Evolutionary conservation across 2,329 filamentous ascomycete species (phyloP).

Genomic region (Myriangium duriaei): DNA sequence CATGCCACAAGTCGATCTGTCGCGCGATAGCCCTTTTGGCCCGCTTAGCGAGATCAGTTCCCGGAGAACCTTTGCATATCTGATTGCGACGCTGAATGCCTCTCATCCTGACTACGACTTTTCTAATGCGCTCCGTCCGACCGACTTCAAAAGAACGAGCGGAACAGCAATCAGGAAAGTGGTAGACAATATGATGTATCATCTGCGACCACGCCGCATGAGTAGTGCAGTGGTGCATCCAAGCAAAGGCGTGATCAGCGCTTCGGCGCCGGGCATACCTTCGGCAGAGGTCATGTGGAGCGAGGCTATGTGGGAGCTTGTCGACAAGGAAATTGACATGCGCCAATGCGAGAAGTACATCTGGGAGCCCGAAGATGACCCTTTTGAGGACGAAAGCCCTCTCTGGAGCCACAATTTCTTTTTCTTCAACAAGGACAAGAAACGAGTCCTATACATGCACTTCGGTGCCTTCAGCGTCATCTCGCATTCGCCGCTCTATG

Average conservation of each 20-base stretch:
- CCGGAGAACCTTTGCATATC: slow-evolving; percentile 83
- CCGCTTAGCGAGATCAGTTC: slow-evolving; percentile 78
- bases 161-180: slow-evolving; percentile 72
- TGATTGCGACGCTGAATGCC: slow-evolving; percentile 93
- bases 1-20: slow-evolving; percentile 46
- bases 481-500: slow-evolving; percentile 45
- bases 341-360: slow-evolving; percentile 81
- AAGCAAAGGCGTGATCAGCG: slow-evolving; percentile 12
- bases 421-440: slow-evolving; percentile 87
- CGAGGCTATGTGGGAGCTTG: slow-evolving; percentile 78
- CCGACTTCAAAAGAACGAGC: slow-evolving; percentile 81
- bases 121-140: slow-evolving; percentile 75
- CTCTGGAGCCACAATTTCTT: slow-evolving; percentile 97
- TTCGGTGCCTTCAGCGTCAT: slow-evolving; percentile 76
- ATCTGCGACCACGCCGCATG: slow-evolving; percentile 55
- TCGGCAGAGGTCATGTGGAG: slow-evolving; percentile 49
- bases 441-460: slow-evolving; percentile 89
- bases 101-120: slow-evolving; percentile 97
- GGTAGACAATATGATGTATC: slow-evolving; percentile 77
- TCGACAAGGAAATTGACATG: slow-evolving; percentile 90
- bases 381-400: slow-evolving; percentile 81
- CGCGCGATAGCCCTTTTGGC: slow-evolving; percentile 82
- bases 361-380: slow-evolving; percentile 79
- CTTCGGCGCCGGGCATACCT: slow-evolving; percentile 10
- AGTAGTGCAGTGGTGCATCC: slow-evolving; percentile 22